phyloP scores from a whole-genome alignment of 352 stramenopile species.

The Phytophthora aleatoria region DNA sequence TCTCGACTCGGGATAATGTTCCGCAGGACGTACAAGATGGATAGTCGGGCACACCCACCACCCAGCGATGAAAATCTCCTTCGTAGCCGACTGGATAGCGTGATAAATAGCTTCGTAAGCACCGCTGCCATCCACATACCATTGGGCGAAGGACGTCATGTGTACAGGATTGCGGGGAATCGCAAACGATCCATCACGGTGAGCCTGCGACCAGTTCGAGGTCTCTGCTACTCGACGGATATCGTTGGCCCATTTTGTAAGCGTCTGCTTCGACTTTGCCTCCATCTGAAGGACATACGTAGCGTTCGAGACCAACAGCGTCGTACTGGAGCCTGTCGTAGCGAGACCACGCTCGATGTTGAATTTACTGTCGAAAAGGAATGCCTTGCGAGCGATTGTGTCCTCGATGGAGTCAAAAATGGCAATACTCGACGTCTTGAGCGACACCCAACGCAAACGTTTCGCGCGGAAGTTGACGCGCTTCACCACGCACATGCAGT shows the following conservation, averaged over 20 bases:
- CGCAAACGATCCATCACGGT: constrained; percentile 81
- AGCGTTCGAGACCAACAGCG: constrained; percentile 78
- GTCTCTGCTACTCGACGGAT: constrained; percentile 74
- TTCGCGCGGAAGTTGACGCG: constrained; percentile 85
- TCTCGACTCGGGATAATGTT: constrained; percentile 61
- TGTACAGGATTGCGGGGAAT: constrained; percentile 73
- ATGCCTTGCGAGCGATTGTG: constrained; percentile 66
- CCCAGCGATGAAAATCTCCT: constrained; percentile 91
- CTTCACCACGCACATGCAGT: constrained; percentile 90
- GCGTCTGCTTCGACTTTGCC: constrained; percentile 78
- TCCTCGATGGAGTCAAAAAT: constrained; percentile 83
- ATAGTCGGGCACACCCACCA: constrained; percentile 91
- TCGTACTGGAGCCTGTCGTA: constrained; percentile 76
- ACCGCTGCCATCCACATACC: constrained; percentile 83
- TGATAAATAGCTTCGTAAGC: constrained; percentile 81
- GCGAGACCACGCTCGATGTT: constrained; percentile 82
- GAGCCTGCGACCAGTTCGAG: constrained; percentile 77
- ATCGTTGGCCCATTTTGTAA: constrained; percentile 85
- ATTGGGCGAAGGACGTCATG: constrained; percentile 68
- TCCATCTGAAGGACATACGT: constrained; percentile 88
- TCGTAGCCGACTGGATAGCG: constrained; percentile 60
- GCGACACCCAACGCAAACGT: constrained; percentile 79
- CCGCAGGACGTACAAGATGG: constrained; percentile 73
- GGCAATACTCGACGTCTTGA: constrained; percentile 82
- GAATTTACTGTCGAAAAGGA: constrained; percentile 86